Evolutionary conservation across 257 asterid genomes (phyloP).

Genomic region (Coffea canephora): DNA sequence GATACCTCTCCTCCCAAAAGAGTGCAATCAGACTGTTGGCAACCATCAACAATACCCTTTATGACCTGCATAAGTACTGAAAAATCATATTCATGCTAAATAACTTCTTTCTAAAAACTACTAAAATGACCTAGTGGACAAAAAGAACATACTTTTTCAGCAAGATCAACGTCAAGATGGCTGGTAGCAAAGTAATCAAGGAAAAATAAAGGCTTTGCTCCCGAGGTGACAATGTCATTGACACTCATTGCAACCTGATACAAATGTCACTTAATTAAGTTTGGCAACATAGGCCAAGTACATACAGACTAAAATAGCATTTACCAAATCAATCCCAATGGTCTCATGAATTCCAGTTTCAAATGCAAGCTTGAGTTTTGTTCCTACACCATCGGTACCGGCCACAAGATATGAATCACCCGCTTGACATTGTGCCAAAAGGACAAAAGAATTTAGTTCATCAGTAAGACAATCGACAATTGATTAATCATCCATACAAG

Average conservation of each 20-base stretch:
- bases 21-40: slow-evolving; percentile 79
- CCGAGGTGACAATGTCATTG: slow-evolving; percentile 92
- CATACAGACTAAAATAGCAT: background rate
- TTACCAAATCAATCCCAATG: slow-evolving; percentile 94
- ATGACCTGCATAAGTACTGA: slow-evolving; percentile 60
- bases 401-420: slow-evolving; percentile 95
- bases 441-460: background rate
- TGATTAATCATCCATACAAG: background rate
- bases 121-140: background rate
- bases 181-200: slow-evolving; percentile 96
- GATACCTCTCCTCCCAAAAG: slow-evolving; percentile 98
- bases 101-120: background rate
- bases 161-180: slow-evolving; percentile 89
- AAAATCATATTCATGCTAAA: background rate
- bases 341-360: slow-evolving; percentile 95
- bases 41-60: slow-evolving; percentile 90
- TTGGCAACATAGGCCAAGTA: slow-evolving; percentile 2
- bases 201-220: slow-evolving; percentile 95
- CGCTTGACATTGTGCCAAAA: slow-evolving; percentile 17
- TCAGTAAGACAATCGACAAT: too few relatives aligned
- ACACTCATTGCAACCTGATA: slow-evolving; percentile 98
- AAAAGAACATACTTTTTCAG: slow-evolving; percentile 66
- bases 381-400: slow-evolving; percentile 98
- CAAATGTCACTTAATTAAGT: slow-evolving; percentile 17
- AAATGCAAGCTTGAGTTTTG: slow-evolving; percentile 90